These are phyloP conservation scores for Cunninghamia lanceolata DNA, from an alignment of 75 land plant species.

Conservation along the genomic window DNA sequence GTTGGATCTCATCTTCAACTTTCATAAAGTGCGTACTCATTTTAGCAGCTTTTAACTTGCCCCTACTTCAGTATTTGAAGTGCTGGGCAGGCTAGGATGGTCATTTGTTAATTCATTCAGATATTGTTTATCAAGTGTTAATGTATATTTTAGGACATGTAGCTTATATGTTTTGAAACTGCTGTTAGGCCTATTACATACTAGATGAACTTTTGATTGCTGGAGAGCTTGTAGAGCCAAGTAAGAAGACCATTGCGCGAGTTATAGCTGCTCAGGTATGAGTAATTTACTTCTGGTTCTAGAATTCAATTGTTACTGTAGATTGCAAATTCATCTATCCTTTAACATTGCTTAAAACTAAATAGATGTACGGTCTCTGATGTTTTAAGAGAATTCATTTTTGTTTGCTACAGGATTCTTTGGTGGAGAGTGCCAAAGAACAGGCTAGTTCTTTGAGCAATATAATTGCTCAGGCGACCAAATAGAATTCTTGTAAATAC, in stretches of 20 bases:
- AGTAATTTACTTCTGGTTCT: conserved; percentile 9
- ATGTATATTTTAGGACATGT: neutral
- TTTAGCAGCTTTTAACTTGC: neutral
- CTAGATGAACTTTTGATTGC: conserved; percentile 94
- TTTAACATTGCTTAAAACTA: neutral
- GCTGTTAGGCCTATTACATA: conserved; percentile 77
- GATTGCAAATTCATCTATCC: neutral
- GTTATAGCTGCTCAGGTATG: conserved; percentile 95
- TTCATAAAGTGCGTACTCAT: conserved; percentile 70
- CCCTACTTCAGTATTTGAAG: neutral
- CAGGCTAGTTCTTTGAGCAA: conserved; percentile 83
- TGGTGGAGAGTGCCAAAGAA: conserved; percentile 96
- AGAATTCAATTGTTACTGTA: neutral
- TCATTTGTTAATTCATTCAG: neutral
- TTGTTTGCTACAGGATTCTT: conserved; percentile 65
- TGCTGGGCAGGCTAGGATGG: neutral
- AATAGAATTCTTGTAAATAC: conserved; percentile 25
- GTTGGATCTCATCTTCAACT: conserved; percentile 90
- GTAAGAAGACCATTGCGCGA: conserved; percentile 94
- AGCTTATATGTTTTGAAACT: neutral
- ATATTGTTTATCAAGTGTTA: neutral
- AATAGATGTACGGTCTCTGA: neutral
- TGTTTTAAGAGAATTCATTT: neutral
- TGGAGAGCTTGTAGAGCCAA: conserved; percentile 96
- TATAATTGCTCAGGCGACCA: conserved; percentile 95